Conservation (phyloP, 345 rosid species). For the Eutrema japonicum region DNA sequence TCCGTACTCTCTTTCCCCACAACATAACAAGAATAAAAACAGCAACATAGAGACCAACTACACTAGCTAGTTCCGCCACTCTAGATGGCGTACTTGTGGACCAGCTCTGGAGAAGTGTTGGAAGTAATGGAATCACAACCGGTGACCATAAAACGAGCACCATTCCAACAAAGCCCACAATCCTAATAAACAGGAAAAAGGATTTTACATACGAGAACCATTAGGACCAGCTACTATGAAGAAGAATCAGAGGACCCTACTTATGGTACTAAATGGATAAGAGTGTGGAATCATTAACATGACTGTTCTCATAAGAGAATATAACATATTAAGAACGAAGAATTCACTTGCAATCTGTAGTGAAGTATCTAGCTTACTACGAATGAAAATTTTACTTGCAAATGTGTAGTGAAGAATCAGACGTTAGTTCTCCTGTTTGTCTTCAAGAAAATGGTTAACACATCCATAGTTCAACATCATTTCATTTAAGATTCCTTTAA, state of each 20-base stretch:
- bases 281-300: conserved; percentile 7
- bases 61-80: conserved; percentile 72
- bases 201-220: conserved; percentile 10
- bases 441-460: conserved; percentile 6
- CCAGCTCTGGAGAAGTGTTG: conserved; percentile 85
- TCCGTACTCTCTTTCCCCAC: conserved; percentile 90
- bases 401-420: conserved; percentile 4
- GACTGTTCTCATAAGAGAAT: conserved; percentile 1
- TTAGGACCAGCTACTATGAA: conserved; percentile 21
- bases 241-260: conserved; percentile 15
- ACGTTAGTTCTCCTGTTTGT: conserved; percentile 8
- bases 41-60: conserved; percentile 79
- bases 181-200: conserved; percentile 47
- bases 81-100: conserved; percentile 62
- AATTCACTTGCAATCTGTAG: neutral
- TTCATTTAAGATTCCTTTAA: conserved; percentile 17
- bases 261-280: conserved; percentile 16
- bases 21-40: conserved; percentile 65
- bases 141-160: conserved; percentile 92
- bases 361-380: conserved; percentile 8
- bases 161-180: conserved; percentile 77
- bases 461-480: neutral
- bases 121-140: conserved; percentile 75
- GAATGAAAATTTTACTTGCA: neutral
- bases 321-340: conserved; percentile 2